Evolutionary conservation across 768 basidiomycete species (phyloP), one percentile per base, ranked within the genome.

Genomic region (Rhizopogon vesiculosus): DNA sequence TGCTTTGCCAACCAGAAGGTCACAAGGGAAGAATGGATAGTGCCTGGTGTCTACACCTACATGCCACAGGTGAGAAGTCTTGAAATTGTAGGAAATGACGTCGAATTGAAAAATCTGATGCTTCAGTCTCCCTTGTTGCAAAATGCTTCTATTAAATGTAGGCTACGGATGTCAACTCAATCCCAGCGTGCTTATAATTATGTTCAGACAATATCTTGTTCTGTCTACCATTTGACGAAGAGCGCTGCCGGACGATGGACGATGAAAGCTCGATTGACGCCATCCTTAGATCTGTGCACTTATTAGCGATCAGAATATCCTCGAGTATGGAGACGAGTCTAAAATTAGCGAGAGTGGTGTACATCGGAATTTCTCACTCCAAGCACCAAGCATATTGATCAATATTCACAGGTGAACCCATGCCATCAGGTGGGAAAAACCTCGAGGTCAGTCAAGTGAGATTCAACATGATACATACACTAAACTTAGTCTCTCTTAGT

Each of bases 301-400:
- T 18, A 72, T 86, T 19, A 81, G 76, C 54, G 91, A 94, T 64
- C 74, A 93, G 33, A 81, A 84, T 48, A 91, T 93, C 54, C 74
- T 94, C n/a, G 92, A 93, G 65, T 91, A 93, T 62, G 90, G 91
- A 1, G 91, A 93, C 61, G 85, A 89, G 61, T 84, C 90, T 0
- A 91, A 93, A 69, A 92, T 93, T 54, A 91, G 91, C 19, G 91
- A 92, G n/a, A n/a, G n/a, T n/a, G n/a, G 73, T 28, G 91, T 90
- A 63, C n/a, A 70, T 28, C 9, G 4, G 19, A n/a, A 22, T 28
- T 29, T 16, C 19, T 1, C 29, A 35, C 40, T 33, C 31, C 31
- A 9, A 33, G 0, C 6, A 3, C 43, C 35, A 22, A 6, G 0
- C 35, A 50, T 35, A 22, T 18, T 45, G 42, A 28, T 57, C 18